Base-by-base conservation (phyloP, 2,329 filamentous ascomycete species). In the Cladosporium cucumerinum region DNA sequence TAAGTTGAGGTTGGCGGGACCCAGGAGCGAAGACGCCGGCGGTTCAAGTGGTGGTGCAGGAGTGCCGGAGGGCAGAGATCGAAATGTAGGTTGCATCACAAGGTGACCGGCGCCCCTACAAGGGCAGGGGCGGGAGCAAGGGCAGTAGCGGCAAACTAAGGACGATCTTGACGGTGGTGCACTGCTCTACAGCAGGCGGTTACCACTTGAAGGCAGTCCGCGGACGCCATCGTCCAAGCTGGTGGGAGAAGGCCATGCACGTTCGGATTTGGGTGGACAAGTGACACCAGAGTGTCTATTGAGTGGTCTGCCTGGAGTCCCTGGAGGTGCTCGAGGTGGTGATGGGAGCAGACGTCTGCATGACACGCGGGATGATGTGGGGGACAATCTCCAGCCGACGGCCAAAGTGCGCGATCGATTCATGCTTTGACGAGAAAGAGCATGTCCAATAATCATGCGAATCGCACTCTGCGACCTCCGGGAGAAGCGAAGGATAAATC, bases 41-140 rank as follows among this genome's bases (percentile, higher is more conserved):
- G 39, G 16, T 39, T 52, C 32, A 25, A 62, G 60, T 21, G 25
- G 36, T 55, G 49, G 48, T 51, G 43, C 58, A 61, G 57, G 30
- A 30, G 26, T 30, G 43, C 23, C 48, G 46, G 46, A 52, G 3
- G 4, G 49, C 49, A 54, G 16, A 46, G 60, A 62, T 62, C 49
- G 60, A 62, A 36, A 62, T 46, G 58, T 26, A 25, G 30, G 26
- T 36, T 30, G 60, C 32, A 54, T 62, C 60, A 32, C 36, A 62
- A 51, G 48, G 34, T 62, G 49, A 62, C 60, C 59, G 59, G 21
- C 48, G 32, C 32, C 48, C 16, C 60, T 25, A 34, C 60, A 25
- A 39, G 58, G 58, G 30, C 10, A 51, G 10, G 26, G 57, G 58
- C 11, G 28, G 58, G 30, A 34, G 26, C 26, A 48, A 25, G 23